A percentile compares a stretch with the other conserved stretches of the same genome.
phyloP scores from a whole-genome alignment of 2,329 filamentous ascomycete genomes.

The Talaromyces sp. region DNA sequence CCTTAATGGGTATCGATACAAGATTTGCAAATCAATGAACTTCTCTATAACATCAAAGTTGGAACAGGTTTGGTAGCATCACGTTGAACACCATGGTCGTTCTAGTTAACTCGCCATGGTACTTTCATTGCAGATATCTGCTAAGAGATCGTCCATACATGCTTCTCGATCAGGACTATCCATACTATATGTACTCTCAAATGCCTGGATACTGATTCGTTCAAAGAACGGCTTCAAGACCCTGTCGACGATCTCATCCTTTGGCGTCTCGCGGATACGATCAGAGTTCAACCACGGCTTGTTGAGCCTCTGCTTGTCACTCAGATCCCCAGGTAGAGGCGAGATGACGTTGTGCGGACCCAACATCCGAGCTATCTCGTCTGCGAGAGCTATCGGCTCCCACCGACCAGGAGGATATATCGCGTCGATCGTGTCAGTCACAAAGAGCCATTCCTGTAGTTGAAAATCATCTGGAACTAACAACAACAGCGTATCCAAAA shows the following conservation, averaged over 20 bases:
- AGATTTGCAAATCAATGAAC: neutral
- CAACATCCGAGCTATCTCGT: slow-evolving; percentile 77
- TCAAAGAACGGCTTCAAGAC: slow-evolving; percentile 85
- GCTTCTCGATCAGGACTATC: slow-evolving; percentile 61
- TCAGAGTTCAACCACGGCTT: slow-evolving; percentile 43
- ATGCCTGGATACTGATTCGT: slow-evolving; percentile 86
- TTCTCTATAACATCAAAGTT: neutral
- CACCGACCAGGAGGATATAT: slow-evolving; percentile 74
- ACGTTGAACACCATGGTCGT: neutral
- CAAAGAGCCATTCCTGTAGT: slow-evolving; percentile 95
- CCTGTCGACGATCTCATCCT: slow-evolving; percentile 65
- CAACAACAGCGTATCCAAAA: slow-evolving; percentile 83
- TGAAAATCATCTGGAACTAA: slow-evolving; percentile 93
- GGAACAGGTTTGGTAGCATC: neutral
- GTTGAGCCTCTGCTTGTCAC: slow-evolving; percentile 33
- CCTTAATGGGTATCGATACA: neutral
- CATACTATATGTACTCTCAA: slow-evolving; percentile 90
- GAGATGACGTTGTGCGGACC: slow-evolving; percentile 44
- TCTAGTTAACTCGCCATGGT: slow-evolving; percentile 46
- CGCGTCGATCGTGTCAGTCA: slow-evolving; percentile 94
- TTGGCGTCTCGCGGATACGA: slow-evolving; percentile 52
- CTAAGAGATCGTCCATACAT: slow-evolving; percentile 62
- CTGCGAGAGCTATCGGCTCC: slow-evolving; percentile 71
- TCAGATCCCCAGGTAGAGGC: slow-evolving; percentile 26
- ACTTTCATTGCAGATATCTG: slow-evolving; percentile 75